A percentile compares a stretch with the other conserved stretches of the same genome.
Conservation (phyloP, 1,139 yeast species). For the Geotrichum fermentans region DNA sequence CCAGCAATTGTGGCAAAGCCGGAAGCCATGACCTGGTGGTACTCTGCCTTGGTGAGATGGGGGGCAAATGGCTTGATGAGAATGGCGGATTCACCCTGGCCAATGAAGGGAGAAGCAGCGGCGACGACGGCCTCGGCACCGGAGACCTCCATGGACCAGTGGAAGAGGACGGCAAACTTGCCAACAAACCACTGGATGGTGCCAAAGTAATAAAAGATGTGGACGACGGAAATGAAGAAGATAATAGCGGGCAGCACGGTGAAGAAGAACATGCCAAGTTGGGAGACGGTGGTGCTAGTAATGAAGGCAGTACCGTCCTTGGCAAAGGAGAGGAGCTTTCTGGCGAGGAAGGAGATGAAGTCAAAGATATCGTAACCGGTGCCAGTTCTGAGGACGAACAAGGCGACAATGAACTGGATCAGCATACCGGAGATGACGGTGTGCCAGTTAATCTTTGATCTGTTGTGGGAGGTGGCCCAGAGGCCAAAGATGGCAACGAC, state of each 20-base stretch:
- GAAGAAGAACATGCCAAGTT: constrained; percentile 45
- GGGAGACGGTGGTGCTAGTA: constrained; percentile 32
- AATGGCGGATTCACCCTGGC: constrained; percentile 65
- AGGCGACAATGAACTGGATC: constrained; percentile 57
- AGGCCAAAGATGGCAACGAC: constrained; percentile 47
- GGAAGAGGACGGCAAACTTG: constrained; percentile 57
- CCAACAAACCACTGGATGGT: constrained; percentile 58
- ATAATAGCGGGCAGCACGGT: constrained; percentile 59
- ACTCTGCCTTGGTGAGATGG: constrained; percentile 56
- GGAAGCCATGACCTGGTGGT: constrained; percentile 61
- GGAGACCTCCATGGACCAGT: constrained; percentile 56
- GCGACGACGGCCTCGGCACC: constrained; percentile 70
- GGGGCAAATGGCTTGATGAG: constrained; percentile 60
- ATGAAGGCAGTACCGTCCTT: constrained; percentile 60
- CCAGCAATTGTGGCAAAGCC: constrained; percentile 69
- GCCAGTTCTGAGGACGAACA: constrained; percentile 58
- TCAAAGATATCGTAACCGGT: constrained; percentile 61
- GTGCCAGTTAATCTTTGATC: constrained; percentile 52
- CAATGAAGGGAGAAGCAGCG: constrained; percentile 66
- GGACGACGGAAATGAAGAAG: constrained; percentile 61
- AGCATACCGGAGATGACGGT: constrained; percentile 60
- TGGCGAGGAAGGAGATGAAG: constrained; percentile 56
- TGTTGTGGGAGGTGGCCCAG: constrained; percentile 47
- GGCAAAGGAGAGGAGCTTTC: constrained; percentile 58
- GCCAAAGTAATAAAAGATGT: constrained; percentile 58